These are phyloP conservation scores for Crithidia expoeki DNA, from an alignment of 208 protist genomes.

Conservation along the genomic window DNA sequence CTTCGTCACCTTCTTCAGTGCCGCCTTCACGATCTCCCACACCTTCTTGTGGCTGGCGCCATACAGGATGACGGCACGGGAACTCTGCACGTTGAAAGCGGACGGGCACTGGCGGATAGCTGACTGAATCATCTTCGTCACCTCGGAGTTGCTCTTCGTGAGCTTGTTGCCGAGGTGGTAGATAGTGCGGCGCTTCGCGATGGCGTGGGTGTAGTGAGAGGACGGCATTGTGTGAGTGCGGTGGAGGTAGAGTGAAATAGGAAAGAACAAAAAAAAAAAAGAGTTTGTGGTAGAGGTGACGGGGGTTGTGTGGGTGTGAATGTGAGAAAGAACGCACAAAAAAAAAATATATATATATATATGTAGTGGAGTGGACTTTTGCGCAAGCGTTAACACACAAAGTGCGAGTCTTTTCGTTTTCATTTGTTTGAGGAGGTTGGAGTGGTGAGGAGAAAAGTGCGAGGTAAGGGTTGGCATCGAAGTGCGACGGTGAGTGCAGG, in stretches of 20 bases:
- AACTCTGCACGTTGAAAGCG: constrained; percentile 64
- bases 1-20: constrained; percentile 36
- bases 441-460: too few species aligned
- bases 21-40: constrained; percentile 52
- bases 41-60: constrained; percentile 57
- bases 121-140: constrained; percentile 41
- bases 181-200: constrained; percentile 44
- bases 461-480: too few species aligned
- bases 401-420: too few species aligned
- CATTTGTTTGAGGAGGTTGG: too few species aligned
- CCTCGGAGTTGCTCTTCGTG: constrained; percentile 28
- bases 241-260: background rate
- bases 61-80: constrained; percentile 58
- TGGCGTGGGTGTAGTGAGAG: constrained; percentile 16
- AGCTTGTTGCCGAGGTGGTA: constrained; percentile 49
- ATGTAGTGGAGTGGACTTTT: too few species aligned
- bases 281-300: background rate
- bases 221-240: background rate
- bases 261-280: background rate
- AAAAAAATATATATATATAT: too few species aligned
- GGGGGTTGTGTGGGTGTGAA: background rate
- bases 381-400: too few species aligned
- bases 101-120: constrained; percentile 46
- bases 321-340: background rate
- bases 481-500: too few species aligned